Base-by-base conservation (phyloP, 495 filamentous ascomycete genomes). In the Hypoxylon crocopeplum region DNA sequence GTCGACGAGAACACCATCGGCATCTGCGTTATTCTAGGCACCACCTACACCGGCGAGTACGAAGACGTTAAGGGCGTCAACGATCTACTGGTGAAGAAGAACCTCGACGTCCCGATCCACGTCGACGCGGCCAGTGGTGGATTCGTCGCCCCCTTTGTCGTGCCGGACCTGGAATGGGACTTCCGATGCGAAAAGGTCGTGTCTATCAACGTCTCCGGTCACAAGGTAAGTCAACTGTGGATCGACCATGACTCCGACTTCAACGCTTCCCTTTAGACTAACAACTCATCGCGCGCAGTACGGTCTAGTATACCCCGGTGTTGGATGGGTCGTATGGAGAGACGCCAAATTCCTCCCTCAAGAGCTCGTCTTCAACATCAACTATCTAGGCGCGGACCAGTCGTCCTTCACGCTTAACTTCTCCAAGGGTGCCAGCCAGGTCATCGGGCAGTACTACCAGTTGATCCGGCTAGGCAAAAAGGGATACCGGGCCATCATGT, bases 361-460 rank as follows among this genome's bases (percentile, higher is more conserved):
- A 71, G 92, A 96, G 69, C 86, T 97, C 30, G 90, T 97, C 66
- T 97, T 97, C 84, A 96, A 95, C 81, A 93, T 96, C 82, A 97
- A 97, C 77, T 97, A 97, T 71, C 87, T 97, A 2, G 92, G 92
- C 48, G 89, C 92, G 19, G 91, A 97, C 63, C 92, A 97, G 74
- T 86, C 92, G n/a, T 95, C 90, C 46, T 96, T 96, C 79, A 97
- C 92, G n/a, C 82, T 97, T 45, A 97, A 97, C 79, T 97, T 97
- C 79, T 92, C 88, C 70, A 93, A 94, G 73, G 92, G 92, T 51
- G 92, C 92, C 37, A 87, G 87, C 32, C 92, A 96, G 65, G 86
- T 97, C 59, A 96, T 97, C 67, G 92, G 92, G 24, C 92, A 97
- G 72, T 97, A 97, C 77, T 97, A 97, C 77, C 92, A 96, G 71